A percentile compares a stretch with the other conserved stretches of the same genome.
These are phyloP conservation scores for Colletotrichum sp. DNA, from an alignment of 2,329 filamentous ascomycete genomes.

Conservation along the genomic window DNA sequence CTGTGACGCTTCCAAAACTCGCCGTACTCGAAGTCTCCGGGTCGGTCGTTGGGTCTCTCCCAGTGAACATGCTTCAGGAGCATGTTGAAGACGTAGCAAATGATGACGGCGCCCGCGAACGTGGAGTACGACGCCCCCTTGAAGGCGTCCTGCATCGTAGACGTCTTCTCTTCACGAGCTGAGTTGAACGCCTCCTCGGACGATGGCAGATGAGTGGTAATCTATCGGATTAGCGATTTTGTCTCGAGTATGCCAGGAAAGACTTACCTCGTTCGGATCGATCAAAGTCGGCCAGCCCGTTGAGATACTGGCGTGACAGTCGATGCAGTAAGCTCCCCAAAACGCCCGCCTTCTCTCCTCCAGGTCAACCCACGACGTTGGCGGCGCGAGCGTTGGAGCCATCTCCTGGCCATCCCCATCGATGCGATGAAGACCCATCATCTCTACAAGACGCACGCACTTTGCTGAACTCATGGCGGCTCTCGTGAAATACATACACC, in stretches of 20 bases:
- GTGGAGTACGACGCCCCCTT: conserved; percentile 68
- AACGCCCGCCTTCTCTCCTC: conserved; percentile 82
- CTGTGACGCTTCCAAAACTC: conserved; percentile 88
- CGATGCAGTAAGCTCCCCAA: conserved; percentile 83
- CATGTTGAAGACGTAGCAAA: conserved; percentile 79
- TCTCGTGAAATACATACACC: conserved; percentile 81
- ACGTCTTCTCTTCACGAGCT: conserved; percentile 66
- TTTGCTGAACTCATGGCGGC: conserved; percentile 83
- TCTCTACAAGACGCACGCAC: conserved; percentile 73
- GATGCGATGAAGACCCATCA: conserved; percentile 84
- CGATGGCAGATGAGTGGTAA: conserved; percentile 79
- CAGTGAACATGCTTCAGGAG: conserved; percentile 84
- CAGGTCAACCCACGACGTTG: conserved; percentile 79
- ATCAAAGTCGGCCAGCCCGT: conserved; percentile 90
- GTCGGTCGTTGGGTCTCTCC: conserved; percentile 70
- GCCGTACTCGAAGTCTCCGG: conserved; percentile 76
- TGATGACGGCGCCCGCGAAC: conserved; percentile 74
- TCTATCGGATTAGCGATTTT: conserved; percentile 39
- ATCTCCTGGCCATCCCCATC: conserved; percentile 70
- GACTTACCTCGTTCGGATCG: conserved; percentile 66
- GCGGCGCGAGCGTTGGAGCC: conserved; percentile 75
- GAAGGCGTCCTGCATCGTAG: conserved; percentile 69
- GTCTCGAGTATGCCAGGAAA: neutral
- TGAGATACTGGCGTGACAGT: conserved; percentile 85
- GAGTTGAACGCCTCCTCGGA: conserved; percentile 78